phyloP scores from a whole-genome alignment of 2,329 filamentous ascomycete species.

The Zymoseptoria brevis region DNA sequence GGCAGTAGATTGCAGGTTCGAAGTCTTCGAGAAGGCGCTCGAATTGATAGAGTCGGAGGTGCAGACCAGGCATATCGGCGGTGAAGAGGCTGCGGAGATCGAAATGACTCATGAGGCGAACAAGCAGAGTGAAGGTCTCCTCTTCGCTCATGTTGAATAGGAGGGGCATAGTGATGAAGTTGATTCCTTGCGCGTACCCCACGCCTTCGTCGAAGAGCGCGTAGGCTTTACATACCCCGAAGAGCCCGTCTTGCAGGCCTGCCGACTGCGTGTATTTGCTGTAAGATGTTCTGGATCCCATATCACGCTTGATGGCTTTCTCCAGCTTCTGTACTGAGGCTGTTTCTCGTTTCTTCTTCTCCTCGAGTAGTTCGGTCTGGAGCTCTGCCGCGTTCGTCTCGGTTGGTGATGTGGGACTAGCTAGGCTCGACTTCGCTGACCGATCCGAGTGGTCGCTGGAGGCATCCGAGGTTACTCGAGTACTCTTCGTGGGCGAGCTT shows the following conservation, averaged over 20 bases:
- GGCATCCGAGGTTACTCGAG: constrained; percentile 59
- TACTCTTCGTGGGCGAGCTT: constrained; percentile 50
- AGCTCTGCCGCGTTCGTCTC: constrained; percentile 41
- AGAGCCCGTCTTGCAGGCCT: constrained; percentile 85
- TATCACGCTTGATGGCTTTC: constrained; percentile 81
- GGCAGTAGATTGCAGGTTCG: constrained; percentile 89
- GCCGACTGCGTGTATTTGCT: constrained; percentile 91
- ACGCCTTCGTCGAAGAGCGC: constrained; percentile 90
- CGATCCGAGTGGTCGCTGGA: constrained; percentile 77
- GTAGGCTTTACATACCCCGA: constrained; percentile 95
- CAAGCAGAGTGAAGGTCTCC: constrained; percentile 88
- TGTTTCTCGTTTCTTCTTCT: constrained; percentile 69
- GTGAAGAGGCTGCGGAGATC: constrained; percentile 86
- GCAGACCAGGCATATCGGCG: constrained; percentile 91
- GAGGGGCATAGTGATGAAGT: constrained; percentile 93
- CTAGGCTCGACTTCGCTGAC: constrained; percentile 49
- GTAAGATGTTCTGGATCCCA: constrained; percentile 89
- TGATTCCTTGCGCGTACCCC: constrained; percentile 97
- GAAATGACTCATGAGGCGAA: constrained; percentile 95
- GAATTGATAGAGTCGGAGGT: constrained; percentile 89
- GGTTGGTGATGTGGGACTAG: constrained; percentile 26
- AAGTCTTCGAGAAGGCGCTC: constrained; percentile 88
- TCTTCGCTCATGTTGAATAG: constrained; percentile 98
- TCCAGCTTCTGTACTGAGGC: constrained; percentile 72
- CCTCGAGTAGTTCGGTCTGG: constrained; percentile 56